phyloP scores from a whole-genome alignment of 768 basidiomycete species.

The Trametes villosa region DNA sequence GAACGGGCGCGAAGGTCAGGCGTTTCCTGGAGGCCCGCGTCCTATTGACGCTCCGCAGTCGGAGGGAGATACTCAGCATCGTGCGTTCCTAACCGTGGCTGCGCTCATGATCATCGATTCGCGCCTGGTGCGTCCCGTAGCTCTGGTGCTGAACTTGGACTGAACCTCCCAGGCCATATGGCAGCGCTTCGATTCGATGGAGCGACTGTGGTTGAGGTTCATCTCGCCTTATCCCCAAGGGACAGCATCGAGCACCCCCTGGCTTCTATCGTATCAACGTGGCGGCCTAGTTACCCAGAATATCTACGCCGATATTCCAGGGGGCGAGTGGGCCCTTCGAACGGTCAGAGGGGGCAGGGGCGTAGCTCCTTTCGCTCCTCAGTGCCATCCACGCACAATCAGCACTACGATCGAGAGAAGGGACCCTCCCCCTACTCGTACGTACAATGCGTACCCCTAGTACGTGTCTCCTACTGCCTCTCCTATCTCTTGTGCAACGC shows the following conservation, averaged over 20 bases:
- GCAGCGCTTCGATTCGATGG: background rate
- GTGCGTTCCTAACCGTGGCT: background rate
- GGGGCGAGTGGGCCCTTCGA: too few relatives aligned
- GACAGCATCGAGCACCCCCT: too few relatives aligned
- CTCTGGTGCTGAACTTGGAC: background rate
- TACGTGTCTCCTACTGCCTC: constrained; percentile 1
- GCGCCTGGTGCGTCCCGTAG: background rate
- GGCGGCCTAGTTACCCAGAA: too few relatives aligned
- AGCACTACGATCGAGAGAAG: background rate
- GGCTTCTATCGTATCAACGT: too few relatives aligned
- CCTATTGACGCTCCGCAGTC: background rate
- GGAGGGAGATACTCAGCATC: background rate
- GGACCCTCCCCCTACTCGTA: background rate
- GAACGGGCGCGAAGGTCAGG: background rate
- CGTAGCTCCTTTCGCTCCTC: too few relatives aligned
- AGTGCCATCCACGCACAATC: too few relatives aligned
- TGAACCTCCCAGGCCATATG: background rate
- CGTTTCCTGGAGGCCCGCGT: too few relatives aligned
- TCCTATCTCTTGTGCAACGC: background rate
- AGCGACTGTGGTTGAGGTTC: too few relatives aligned
- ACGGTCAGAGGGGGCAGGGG: too few relatives aligned
- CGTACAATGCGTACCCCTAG: background rate
- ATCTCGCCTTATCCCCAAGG: too few relatives aligned
- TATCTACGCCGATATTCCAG: too few relatives aligned
- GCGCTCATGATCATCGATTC: background rate